Conservation (phyloP, 2,329 filamentous ascomycete species). For the Colletotrichum gigasporum region DNA sequence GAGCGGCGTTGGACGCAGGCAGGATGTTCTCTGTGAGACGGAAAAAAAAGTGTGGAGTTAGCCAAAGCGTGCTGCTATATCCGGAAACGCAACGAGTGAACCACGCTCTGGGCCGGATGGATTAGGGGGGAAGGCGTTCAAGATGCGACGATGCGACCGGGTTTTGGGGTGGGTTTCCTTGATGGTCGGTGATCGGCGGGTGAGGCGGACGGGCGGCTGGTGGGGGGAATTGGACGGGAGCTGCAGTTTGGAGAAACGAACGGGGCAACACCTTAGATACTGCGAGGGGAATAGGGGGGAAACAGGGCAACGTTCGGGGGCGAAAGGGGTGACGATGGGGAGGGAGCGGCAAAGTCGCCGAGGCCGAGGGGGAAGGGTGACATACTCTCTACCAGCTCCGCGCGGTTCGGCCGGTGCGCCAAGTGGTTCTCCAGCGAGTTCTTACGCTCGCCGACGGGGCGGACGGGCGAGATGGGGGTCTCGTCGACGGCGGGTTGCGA, state of each 20-base stretch:
- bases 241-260: not conserved
- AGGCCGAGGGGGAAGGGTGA: constrained; percentile 22
- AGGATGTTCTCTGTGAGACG: constrained; percentile 80
- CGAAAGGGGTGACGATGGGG: not conserved
- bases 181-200: constrained; percentile 17
- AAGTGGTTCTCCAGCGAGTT: constrained; percentile 80
- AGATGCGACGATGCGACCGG: not conserved
- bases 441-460: constrained; percentile 58
- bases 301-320: constrained; percentile 14
- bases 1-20: constrained; percentile 79
- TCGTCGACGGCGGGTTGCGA: constrained; percentile 56
- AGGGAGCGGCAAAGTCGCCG: not conserved
- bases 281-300: not conserved
- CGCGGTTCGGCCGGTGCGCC: constrained; percentile 76
- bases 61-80: not conserved
- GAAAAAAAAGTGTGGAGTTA: not conserved
- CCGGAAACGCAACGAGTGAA: not conserved
- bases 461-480: constrained; percentile 65
- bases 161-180: not conserved
- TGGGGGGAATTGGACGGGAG: not conserved
- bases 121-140: not conserved
- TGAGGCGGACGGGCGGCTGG: constrained; percentile 23
- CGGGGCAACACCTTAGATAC: no score
- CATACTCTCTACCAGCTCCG: constrained; percentile 83
- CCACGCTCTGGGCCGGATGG: no score